Evolutionary conservation across 2,329 filamentous ascomycete species (phyloP).

Genomic region (Esteya vermicola): DNA sequence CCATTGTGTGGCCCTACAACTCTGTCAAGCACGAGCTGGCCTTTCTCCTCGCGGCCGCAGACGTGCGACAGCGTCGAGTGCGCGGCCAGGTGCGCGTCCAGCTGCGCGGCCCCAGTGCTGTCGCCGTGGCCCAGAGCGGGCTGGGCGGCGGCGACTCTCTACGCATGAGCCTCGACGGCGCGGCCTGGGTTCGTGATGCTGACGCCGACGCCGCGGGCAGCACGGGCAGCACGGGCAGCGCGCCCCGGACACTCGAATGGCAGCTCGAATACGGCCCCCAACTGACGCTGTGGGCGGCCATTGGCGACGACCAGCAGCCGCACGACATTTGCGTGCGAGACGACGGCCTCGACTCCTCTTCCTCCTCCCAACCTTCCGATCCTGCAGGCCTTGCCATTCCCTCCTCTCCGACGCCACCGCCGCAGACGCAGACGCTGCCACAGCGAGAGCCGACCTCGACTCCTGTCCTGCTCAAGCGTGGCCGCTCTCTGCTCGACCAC

Average conservation of each 20-base stretch:
- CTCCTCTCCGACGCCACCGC: conserved; percentile 6
- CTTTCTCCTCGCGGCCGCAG: conserved; percentile 70
- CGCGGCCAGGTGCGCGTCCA: conserved; percentile 71
- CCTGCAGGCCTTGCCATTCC: too few relatives aligned
- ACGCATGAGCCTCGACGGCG: conserved; percentile 53
- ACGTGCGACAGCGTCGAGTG: conserved; percentile 63
- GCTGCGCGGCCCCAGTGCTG: conserved; percentile 58
- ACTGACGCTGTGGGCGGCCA: conserved; percentile 32
- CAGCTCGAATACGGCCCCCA: conserved; percentile 40
- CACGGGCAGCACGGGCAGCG: too few relatives aligned
- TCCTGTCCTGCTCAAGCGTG: too few relatives aligned
- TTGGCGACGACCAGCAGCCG: conserved; percentile 30
- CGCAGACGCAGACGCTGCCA: background rate
- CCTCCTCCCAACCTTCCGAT: too few relatives aligned
- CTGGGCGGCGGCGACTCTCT: conserved; percentile 71
- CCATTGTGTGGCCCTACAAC: conserved; percentile 85
- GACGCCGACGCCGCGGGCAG: too few relatives aligned
- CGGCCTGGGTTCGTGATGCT: conserved; percentile 46
- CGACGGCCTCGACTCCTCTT: too few relatives aligned
- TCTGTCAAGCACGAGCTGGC: conserved; percentile 59
- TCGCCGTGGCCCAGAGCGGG: conserved; percentile 48
- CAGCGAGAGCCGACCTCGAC: too few relatives aligned
- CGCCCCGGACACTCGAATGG: too few relatives aligned
- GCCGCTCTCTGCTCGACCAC: background rate
- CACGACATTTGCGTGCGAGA: conserved; percentile 36